Evolutionary conservation across 2,329 filamentous ascomycete genomes (phyloP).

Genomic region (Pyricularia pennisetigena): DNA sequence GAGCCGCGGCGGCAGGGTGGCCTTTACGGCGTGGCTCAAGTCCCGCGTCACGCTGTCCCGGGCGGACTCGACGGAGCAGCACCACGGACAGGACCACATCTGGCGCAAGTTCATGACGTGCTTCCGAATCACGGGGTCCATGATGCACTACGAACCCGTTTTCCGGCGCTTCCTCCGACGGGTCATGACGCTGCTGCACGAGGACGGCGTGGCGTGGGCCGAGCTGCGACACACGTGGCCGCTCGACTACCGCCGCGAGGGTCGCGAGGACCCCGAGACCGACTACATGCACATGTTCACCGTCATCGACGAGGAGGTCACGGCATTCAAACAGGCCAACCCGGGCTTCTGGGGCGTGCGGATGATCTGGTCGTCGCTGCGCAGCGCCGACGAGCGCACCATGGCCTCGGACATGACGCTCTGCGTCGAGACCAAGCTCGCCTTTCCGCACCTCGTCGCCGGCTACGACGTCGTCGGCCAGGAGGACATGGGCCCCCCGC

Average conservation of each 20-base stretch:
- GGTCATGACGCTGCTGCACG: slow-evolving; percentile 61
- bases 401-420: slow-evolving; percentile 78
- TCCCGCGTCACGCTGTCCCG: slow-evolving; percentile 61
- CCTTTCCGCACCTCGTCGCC: slow-evolving; percentile 68
- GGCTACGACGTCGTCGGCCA: slow-evolving; percentile 88
- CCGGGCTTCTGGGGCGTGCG: slow-evolving; percentile 74
- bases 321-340: slow-evolving; percentile 63
- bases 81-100: slow-evolving; percentile 73
- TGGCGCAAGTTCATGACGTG: slow-evolving; percentile 74
- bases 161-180: slow-evolving; percentile 66
- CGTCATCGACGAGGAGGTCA: slow-evolving; percentile 68
- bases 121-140: slow-evolving; percentile 62
- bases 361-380: slow-evolving; percentile 75
- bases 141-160: slow-evolving; percentile 86
- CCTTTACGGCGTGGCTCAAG: slow-evolving; percentile 71
- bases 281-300: slow-evolving; percentile 62
- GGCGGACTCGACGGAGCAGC: slow-evolving; percentile 66
- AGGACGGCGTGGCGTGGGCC: slow-evolving; percentile 76
- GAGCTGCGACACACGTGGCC: slow-evolving; percentile 70
- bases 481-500: slow-evolving; percentile 68
- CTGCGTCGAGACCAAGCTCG: slow-evolving; percentile 73
- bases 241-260: slow-evolving; percentile 57
- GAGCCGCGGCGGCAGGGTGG: slow-evolving; percentile 48
- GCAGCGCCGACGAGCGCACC: slow-evolving; percentile 50
- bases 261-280: slow-evolving; percentile 53